These are phyloP conservation scores for Leptographium wingfieldii DNA, from an alignment of 2,329 filamentous ascomycete genomes.

Conservation along the genomic window DNA sequence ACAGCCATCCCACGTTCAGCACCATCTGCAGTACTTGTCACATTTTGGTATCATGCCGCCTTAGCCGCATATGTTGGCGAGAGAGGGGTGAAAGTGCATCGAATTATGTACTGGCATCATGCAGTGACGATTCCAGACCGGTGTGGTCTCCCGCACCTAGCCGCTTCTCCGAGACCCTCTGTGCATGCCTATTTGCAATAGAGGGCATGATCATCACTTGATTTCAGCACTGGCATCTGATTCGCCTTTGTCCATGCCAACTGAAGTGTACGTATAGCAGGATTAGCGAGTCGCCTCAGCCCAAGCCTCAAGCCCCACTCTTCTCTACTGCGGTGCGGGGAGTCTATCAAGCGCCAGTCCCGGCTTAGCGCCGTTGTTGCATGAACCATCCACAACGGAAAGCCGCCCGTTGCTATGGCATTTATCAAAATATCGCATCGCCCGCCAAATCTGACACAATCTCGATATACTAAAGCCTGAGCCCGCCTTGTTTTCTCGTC, in stretches of 20 bases:
- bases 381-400: not conserved
- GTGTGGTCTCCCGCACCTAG: not conserved
- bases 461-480: not conserved
- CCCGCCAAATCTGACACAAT: not conserved
- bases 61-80: not conserved
- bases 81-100: not conserved
- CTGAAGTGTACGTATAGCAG: no score
- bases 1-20: not conserved
- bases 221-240: not conserved
- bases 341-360: not conserved
- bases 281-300: not conserved
- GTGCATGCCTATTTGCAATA: no score
- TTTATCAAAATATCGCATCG: conserved; percentile 7
- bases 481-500: not conserved
- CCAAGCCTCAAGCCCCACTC: not conserved
- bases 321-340: not conserved
- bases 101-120: not conserved
- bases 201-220: not conserved
- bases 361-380: not conserved
- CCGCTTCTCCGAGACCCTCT: no score
- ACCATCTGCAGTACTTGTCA: not conserved
- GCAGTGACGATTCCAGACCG: not conserved
- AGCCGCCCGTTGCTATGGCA: conserved; percentile 14
- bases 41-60: not conserved
- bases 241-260: not conserved